Evolutionary conservation across 1,139 yeast genomes (phyloP), one percentile per base, ranked within the genome.

Genomic region (Debaryomyces coudertii): DNA sequence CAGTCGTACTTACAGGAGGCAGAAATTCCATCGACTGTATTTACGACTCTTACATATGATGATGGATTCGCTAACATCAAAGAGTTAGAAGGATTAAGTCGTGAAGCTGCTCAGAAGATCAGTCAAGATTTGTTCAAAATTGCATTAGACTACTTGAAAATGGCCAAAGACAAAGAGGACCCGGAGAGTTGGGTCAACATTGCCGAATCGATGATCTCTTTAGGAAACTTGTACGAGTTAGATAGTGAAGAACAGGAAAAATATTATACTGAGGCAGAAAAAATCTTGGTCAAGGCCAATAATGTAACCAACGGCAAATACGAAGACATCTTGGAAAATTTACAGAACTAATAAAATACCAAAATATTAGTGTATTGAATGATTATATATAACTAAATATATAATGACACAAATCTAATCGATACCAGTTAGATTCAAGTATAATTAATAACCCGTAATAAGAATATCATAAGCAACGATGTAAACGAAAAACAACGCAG

Each of bases 171-270:
- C 44, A 82, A 81, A 25, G 89, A 85, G 43, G 89, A 85, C 31
- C 96, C 96, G 0, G 86, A 85, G 48, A 74, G 86, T 7, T 86
- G 93, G 87, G 96, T 84, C 5, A 79, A 80, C 53, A 71, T 87
- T 37, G 97, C 97, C 2, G 98, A 93, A 63, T 92, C 95, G 1
- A 75, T 82, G 60, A 87, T 92, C 30, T 80, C 86, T 11, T 69
- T 88, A 54, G 97, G 92, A 7, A 90, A 90, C 58, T 62, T 90
- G 47, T 73, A 78, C 53, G 87, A 83, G 8, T 68, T 80, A 36
- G 90, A 85, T 31, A 76, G 87, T 44, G 66, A 69, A 30, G 84
- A 83, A 40, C 96, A 89, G 65, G 87, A 83, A 49, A 57, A 71
- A 11, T 67, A 77, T 45, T 90, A 90, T 61, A 61, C 68, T 22